Evolutionary conservation across 2,329 filamentous ascomycete species (phyloP).

Genomic region (Reticulascus tulasneorum): DNA sequence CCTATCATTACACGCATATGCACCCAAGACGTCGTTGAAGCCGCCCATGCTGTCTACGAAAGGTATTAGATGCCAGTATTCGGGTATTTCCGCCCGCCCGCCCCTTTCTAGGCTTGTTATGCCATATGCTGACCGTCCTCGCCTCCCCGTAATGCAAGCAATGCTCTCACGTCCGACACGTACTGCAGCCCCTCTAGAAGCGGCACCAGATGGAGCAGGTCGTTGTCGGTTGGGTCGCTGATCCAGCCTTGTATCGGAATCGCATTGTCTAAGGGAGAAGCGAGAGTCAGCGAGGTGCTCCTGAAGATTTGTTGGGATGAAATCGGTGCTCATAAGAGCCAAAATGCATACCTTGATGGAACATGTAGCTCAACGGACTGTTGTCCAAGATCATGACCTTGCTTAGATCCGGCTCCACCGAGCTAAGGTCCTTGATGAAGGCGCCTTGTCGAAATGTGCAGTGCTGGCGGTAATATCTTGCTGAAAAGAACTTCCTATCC

Average conservation of each 20-base stretch:
- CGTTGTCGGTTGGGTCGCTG: constrained; percentile 94
- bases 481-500: constrained; percentile 93
- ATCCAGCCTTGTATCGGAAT: constrained; percentile 99
- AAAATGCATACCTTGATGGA: constrained; percentile 77
- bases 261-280: constrained; percentile 73
- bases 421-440: constrained; percentile 96
- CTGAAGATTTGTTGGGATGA: too few relatives aligned
- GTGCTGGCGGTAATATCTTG: constrained; percentile 92
- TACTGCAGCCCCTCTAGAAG: constrained; percentile 93
- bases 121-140: constrained; percentile 65
- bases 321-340: not conserved
- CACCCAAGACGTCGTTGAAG: constrained; percentile 11
- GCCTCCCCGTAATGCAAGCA: constrained; percentile 83
- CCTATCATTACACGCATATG: constrained; percentile 12
- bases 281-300: not conserved
- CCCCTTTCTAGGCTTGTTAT: constrained; percentile 16
- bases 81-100: not conserved
- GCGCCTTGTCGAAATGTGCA: constrained; percentile 94
- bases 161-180: constrained; percentile 88
- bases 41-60: constrained; percentile 7
- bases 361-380: constrained; percentile 95
- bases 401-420: constrained; percentile 93
- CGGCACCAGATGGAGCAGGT: constrained; percentile 87
- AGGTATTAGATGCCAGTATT: constrained; percentile 11
- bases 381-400: constrained; percentile 99